Evolutionary conservation across 495 filamentous ascomycete species (phyloP).

Genomic region (Chaetomium fimeti): DNA sequence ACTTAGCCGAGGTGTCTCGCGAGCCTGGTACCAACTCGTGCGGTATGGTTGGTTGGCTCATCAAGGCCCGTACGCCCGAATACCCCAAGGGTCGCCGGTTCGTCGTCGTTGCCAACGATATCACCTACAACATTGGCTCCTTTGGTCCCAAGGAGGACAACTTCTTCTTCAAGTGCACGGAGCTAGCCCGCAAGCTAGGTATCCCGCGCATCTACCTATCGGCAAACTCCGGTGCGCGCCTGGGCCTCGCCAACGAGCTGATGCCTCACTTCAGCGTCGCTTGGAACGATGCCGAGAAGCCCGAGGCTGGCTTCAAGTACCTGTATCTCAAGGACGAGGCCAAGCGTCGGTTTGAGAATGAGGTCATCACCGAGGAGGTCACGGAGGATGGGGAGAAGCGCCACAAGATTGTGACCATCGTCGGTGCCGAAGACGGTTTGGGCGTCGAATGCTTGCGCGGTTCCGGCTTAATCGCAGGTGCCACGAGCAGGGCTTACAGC

Average conservation of each 20-base stretch:
- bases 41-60: slow-evolving; percentile 98
- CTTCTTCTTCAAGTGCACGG: slow-evolving; percentile 99
- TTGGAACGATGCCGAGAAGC: slow-evolving; percentile 83
- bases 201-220: slow-evolving; percentile 97
- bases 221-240: slow-evolving; percentile 98
- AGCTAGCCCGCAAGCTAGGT: slow-evolving; percentile 86
- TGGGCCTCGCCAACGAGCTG: slow-evolving; percentile 94
- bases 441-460: slow-evolving; percentile 97
- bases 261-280: slow-evolving; percentile 96
- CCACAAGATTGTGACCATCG: slow-evolving; percentile 90
- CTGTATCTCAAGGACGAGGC: slow-evolving; percentile 88
- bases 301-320: slow-evolving; percentile 94
- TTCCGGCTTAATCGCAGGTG: slow-evolving; percentile 96
- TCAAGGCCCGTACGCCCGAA: slow-evolving; percentile 96
- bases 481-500: slow-evolving; percentile 93
- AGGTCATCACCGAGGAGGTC: slow-evolving; percentile 86
- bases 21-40: slow-evolving; percentile 93
- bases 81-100: slow-evolving; percentile 91
- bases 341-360: slow-evolving; percentile 84
- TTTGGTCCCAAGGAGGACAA: slow-evolving; percentile 95
- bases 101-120: slow-evolving; percentile 96
- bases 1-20: slow-evolving; percentile 84
- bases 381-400: slow-evolving; percentile 84
- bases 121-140: slow-evolving; percentile 97
- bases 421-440: slow-evolving; percentile 92